Evolutionary conservation across 2,329 filamentous ascomycete species (phyloP).

Genomic region (Sclerotinia nivalis): DNA sequence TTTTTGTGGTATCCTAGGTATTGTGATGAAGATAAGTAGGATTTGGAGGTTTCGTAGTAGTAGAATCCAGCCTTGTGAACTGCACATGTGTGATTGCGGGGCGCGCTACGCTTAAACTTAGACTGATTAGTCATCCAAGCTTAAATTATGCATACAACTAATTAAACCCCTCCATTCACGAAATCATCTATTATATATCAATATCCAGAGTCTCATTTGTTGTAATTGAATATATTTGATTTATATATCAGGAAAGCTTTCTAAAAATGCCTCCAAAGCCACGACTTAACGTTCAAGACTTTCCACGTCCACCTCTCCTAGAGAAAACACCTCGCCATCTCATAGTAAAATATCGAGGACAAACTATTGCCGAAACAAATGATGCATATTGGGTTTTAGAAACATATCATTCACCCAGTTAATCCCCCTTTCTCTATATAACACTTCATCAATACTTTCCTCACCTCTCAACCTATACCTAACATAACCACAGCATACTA

Average conservation of each 20-base stretch:
- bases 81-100: slow-evolving; percentile 12
- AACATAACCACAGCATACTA: slow-evolving; percentile 53
- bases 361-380: slow-evolving; percentile 58
- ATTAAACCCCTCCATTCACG: background rate
- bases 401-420: slow-evolving; percentile 62
- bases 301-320: slow-evolving; percentile 59
- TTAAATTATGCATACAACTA: background rate
- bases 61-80: slow-evolving; percentile 21
- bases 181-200: background rate
- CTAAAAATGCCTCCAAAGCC: slow-evolving; percentile 45
- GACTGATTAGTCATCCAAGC: slow-evolving; percentile 1
- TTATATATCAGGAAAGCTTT: background rate
- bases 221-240: background rate
- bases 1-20: background rate
- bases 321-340: slow-evolving; percentile 56
- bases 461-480: slow-evolving; percentile 1
- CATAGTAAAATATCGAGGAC: slow-evolving; percentile 56
- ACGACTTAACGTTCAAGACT: slow-evolving; percentile 56
- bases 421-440: background rate
- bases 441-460: background rate
- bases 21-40: slow-evolving; percentile 13
- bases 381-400: slow-evolving; percentile 63
- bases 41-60: background rate
- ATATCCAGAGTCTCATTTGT: background rate
- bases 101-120: slow-evolving; percentile 12